phyloP scores from a whole-genome alignment of 768 basidiomycete species.

The Russula compacta region DNA sequence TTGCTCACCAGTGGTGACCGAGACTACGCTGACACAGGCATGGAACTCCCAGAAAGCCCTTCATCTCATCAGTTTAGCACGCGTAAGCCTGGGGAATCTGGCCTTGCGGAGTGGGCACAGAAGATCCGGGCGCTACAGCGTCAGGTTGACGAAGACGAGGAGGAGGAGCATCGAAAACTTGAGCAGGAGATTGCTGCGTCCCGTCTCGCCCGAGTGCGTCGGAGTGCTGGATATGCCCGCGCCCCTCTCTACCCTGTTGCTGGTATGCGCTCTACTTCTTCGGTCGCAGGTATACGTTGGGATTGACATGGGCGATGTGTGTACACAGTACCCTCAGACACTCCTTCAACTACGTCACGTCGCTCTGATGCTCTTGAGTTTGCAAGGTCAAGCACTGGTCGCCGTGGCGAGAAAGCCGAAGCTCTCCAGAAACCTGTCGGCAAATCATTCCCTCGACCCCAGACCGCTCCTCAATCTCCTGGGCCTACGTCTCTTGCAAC shows the following conservation, averaged over 20 bases:
- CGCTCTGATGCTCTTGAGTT: not conserved
- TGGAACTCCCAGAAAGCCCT: conserved; percentile 14
- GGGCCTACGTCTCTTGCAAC: conserved; percentile 65
- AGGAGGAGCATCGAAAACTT: conserved; percentile 62
- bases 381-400: not conserved
- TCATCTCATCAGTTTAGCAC: conserved; percentile 13
- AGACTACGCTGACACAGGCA: not conserved
- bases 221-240: conserved; percentile 35
- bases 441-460: not conserved
- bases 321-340: not conserved
- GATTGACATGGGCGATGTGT: conserved; percentile 6
- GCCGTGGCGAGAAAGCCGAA: conserved; percentile 1
- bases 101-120: conserved; percentile 73
- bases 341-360: not conserved
- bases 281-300: not conserved
- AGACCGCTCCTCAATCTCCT: conserved; percentile 17
- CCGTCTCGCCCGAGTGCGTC: conserved; percentile 36
- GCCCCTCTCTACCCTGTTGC: conserved; percentile 30
- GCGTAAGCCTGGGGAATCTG: conserved; percentile 44
- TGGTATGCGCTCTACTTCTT: conserved; percentile 6
- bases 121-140: conserved; percentile 73
- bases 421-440: conserved; percentile 9
- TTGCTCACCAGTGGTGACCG: not conserved
- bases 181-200: conserved; percentile 46
- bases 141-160: conserved; percentile 75